phyloP scores from a whole-genome alignment of 2,329 filamentous ascomycete species.

The Pseudogymnoascus sp. region DNA sequence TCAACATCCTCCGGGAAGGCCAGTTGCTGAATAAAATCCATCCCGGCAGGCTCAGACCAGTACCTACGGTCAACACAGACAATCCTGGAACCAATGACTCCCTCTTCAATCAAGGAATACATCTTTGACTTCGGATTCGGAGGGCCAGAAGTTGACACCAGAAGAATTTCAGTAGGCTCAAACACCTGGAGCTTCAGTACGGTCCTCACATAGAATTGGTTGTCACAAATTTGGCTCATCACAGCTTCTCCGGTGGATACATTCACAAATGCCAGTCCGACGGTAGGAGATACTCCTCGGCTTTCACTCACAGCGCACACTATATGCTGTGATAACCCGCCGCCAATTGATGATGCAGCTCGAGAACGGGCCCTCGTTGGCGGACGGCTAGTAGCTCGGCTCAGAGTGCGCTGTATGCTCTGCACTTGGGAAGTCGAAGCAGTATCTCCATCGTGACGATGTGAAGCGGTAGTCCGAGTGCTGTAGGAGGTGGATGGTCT shows the following conservation, averaged over 20 bases:
- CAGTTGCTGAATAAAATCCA: constrained; percentile 71
- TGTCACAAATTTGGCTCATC: constrained; percentile 86
- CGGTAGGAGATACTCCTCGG: constrained; percentile 73
- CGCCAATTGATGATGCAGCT: constrained; percentile 29
- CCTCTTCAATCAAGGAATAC: constrained; percentile 64
- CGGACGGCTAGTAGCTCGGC: constrained; percentile 22
- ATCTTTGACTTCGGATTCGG: constrained; percentile 65
- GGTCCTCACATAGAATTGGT: constrained; percentile 81
- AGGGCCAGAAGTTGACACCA: constrained; percentile 60
- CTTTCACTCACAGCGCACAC: constrained; percentile 86
- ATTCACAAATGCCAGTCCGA: constrained; percentile 83
- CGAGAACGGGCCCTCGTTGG: constrained; percentile 24
- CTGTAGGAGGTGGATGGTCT: constrained; percentile 18
- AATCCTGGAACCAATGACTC: constrained; percentile 53
- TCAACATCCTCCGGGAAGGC: constrained; percentile 74
- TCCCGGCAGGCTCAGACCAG: constrained; percentile 72
- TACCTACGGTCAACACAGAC: constrained; percentile 64
- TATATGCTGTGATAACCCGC: constrained; percentile 55
- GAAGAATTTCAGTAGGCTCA: constrained; percentile 69
- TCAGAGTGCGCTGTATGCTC: constrained; percentile 20
- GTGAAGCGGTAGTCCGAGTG: constrained; percentile 15
- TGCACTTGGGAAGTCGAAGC: constrained; percentile 24
- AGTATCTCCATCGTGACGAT: constrained; percentile 22
- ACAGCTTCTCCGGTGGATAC: constrained; percentile 75
- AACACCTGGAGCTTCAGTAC: constrained; percentile 79